Percentiles rank a stretch among this genome's conserved stretches.
phyloP scores from a whole-genome alignment of 805 yeast species.

The Tetrapisispora iriomotensis region DNA sequence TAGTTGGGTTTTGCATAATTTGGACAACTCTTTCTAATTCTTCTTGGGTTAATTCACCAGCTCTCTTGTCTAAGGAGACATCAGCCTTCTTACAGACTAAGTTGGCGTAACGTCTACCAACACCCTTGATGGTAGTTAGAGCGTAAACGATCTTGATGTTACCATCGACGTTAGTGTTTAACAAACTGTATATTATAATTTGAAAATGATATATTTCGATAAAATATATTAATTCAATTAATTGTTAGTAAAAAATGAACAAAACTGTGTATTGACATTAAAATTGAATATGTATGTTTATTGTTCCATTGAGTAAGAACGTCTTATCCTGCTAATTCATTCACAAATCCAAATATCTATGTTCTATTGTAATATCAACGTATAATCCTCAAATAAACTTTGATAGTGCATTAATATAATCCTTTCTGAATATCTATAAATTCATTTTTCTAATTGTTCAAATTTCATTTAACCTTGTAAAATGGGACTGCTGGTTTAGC shows the following conservation, averaged over 20 bases:
- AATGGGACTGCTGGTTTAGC: too few relatives aligned
- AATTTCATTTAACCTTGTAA: too few relatives aligned
- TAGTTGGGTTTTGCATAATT: slow-evolving; percentile 99
- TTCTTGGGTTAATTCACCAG: slow-evolving; percentile 99
- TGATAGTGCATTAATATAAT: not conserved
- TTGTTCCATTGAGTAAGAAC: too few relatives aligned
- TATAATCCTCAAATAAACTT: not conserved
- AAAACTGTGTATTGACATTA: too few relatives aligned
- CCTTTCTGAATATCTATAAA: too few relatives aligned
- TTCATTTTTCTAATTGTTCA: too few relatives aligned
- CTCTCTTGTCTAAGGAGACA: slow-evolving; percentile 96
- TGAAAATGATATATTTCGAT: slow-evolving; percentile 5
- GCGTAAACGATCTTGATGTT: slow-evolving; percentile 99
- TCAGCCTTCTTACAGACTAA: slow-evolving; percentile 99
- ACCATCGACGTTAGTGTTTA: slow-evolving; percentile 99
- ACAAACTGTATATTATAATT: slow-evolving; percentile 73
- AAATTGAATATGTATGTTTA: too few relatives aligned
- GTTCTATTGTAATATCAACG: not conserved
- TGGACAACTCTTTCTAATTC: slow-evolving; percentile 99
- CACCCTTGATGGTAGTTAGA: slow-evolving; percentile 99
- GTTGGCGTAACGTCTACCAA: slow-evolving; percentile 99
- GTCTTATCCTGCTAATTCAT: too few relatives aligned
- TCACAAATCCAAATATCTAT: too few relatives aligned
- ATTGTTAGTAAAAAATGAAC: slow-evolving; percentile 29
- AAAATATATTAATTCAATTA: slow-evolving; percentile 2